Percentiles rank a stretch among this genome's conserved stretches.
These are phyloP conservation scores for Gossypium lobatum DNA, from an alignment of 441 rosid genomes.

Conservation along the genomic window DNA sequence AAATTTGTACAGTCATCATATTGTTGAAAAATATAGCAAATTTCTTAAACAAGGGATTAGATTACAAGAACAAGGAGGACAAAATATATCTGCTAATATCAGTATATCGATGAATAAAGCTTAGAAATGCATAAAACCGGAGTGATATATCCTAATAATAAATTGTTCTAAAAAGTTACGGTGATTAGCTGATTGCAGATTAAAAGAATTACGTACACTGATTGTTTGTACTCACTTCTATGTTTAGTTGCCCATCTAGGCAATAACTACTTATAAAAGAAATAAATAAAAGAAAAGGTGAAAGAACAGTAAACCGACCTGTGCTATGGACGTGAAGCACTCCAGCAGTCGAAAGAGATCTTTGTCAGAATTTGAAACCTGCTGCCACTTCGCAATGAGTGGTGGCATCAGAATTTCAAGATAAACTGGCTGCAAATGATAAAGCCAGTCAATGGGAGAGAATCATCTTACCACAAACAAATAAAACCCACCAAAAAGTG, in stretches of 20 bases:
- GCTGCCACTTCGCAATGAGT: slow-evolving; percentile 92
- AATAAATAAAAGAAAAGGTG: neutral
- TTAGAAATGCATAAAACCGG: neutral
- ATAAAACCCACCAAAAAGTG: neutral
- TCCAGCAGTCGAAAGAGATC: slow-evolving; percentile 90
- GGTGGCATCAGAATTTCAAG: slow-evolving; percentile 96
- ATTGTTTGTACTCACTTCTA: neutral
- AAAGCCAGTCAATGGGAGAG: slow-evolving; percentile 24
- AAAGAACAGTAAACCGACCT: slow-evolving; percentile 36
- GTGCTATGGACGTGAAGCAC: slow-evolving; percentile 95
- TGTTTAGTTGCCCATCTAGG: neutral
- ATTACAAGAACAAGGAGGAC: neutral
- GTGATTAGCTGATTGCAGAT: neutral
- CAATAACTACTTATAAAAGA: neutral
- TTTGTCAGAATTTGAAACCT: slow-evolving; percentile 86
- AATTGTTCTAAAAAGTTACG: neutral
- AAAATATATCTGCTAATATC: neutral
- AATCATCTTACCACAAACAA: neutral
- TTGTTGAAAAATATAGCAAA: neutral
- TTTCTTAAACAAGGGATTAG: neutral
- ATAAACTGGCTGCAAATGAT: slow-evolving; percentile 60
- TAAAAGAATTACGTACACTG: neutral
- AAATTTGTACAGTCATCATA: neutral
- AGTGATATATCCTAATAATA: neutral
- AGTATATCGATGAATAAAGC: neutral